Conservation (phyloP, 2,329 filamentous ascomycete species). For the Aspergillus pseudonomiae region DNA sequence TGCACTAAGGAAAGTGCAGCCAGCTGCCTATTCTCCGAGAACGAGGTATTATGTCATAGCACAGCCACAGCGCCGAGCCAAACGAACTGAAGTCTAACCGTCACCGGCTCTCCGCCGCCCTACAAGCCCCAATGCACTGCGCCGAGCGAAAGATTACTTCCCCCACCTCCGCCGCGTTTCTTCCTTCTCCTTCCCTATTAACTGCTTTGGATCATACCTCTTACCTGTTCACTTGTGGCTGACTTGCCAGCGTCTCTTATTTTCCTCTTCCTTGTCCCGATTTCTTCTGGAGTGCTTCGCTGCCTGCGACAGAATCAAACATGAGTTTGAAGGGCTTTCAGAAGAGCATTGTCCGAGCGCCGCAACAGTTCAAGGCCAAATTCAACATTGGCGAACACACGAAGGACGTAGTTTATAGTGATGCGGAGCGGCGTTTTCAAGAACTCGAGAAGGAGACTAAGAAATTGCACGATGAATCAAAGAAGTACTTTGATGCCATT, state of each 20-base stretch:
- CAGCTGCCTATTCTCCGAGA: not conserved
- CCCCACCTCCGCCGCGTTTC: conserved; percentile 14
- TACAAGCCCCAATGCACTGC: conserved; percentile 3
- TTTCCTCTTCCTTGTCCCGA: not conserved
- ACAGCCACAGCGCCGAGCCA: conserved; percentile 26
- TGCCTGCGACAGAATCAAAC: conserved; percentile 21
- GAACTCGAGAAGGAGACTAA: conserved; percentile 96
- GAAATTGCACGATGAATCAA: conserved; percentile 92
- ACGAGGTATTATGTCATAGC: conserved; percentile 28
- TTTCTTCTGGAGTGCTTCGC: conserved; percentile 9
- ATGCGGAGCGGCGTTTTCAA: conserved; percentile 89
- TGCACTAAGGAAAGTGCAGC: not conserved
- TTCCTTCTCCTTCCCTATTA: not conserved
- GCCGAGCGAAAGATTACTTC: conserved; percentile 19
- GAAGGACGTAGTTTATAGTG: conserved; percentile 91
- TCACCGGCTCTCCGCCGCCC: conserved; percentile 21
- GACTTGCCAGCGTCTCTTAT: not conserved
- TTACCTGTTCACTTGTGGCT: not conserved
- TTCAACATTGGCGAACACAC: conserved; percentile 97
- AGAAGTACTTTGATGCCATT: conserved; percentile 97
- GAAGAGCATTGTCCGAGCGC: conserved; percentile 86
- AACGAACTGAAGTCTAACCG: conserved; percentile 26
- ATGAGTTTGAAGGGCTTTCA: conserved; percentile 99
- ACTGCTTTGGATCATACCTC: not conserved
- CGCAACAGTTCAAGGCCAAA: conserved; percentile 85